Base-by-base conservation (phyloP, 306 rosid genomes). In the Lablab purpureus region DNA sequence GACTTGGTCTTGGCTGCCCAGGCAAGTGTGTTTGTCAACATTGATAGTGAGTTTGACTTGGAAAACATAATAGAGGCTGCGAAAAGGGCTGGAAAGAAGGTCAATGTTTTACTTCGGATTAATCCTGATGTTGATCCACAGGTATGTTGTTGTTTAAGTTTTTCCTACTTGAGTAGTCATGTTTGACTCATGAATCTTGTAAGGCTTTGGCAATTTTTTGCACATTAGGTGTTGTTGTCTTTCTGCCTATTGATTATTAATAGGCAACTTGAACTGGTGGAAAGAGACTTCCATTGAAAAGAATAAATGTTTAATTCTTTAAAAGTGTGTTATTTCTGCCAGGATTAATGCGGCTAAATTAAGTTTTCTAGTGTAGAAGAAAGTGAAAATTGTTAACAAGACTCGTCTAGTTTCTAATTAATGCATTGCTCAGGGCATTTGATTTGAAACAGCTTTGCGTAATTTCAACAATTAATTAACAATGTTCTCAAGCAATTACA, bases 81-180 rank as follows among this genome's bases (percentile, higher is more conserved):
- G 8, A 87, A 91, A 74, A 86, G 89, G 43, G 85, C 96, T 74
- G 89, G 92, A 43, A 91, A 89, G 89, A 90, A 83, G 82, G 94
- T 89, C 36, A 90, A 89, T 81, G 94, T 95, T 23, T 88, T 93
- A 15, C 97, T 95, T 77, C 88, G 97, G 75, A 91, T 95, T 80
- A 93, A 95, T 75, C 99, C 97, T 7, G 97, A 95, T 75, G 99
- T 95, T 4, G 97, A 95, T 68, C 98, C 97, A 10, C 99, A 95
- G 90, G 99, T 92, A 81, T 81, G 28, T 45, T 41, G 45, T 80
- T 68, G 40, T 21, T 9, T 12, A 30, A 4, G 54, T 47, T 19
- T 41, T 19, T 41, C 9, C 34, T 58, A 3, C 28, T n/a, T n/a
- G n/a, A n/a, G 43, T 70, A 40, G 12, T 21, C 9, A 67, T 52